These are phyloP conservation scores for Saccharomyces hybrid DNA, from an alignment of 1,139 yeast genomes.

Conservation along the genomic window DNA sequence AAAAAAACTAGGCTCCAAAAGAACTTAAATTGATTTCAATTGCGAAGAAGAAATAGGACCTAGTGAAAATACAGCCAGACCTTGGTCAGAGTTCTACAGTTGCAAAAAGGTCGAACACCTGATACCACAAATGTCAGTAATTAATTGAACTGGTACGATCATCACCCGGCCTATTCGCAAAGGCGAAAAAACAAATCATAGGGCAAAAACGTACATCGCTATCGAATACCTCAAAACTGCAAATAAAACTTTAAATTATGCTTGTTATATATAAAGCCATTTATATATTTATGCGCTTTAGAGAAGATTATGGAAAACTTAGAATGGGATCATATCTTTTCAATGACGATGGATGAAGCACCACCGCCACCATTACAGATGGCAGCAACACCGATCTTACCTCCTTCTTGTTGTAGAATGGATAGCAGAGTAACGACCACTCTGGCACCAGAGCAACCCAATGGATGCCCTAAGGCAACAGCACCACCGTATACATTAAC, in stretches of 20 bases:
- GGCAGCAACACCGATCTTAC: constrained; percentile 89
- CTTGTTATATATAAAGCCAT: constrained; percentile 5
- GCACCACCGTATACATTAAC: constrained; percentile 97
- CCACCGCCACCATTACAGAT: constrained; percentile 99
- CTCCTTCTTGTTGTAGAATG: constrained; percentile 72
- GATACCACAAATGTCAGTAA: not conserved
- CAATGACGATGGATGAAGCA: constrained; percentile 78
- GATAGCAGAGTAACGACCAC: constrained; percentile 76
- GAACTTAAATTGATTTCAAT: not conserved
- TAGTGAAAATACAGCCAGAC: not conserved
- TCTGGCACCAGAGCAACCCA: constrained; percentile 97
- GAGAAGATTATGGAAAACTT: not conserved
- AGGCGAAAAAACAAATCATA: not conserved
- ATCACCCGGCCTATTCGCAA: not conserved
- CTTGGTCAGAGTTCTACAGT: not conserved
- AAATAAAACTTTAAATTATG: not conserved
- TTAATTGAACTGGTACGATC: not conserved
- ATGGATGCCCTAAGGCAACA: constrained; percentile 94
- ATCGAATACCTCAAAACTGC: not conserved
- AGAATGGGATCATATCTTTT: constrained; percentile 31
- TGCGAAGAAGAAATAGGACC: not conserved
- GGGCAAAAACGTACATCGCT: not conserved
- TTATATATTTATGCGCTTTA: not conserved
- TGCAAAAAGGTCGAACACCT: not conserved
- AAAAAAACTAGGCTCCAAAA: not conserved